Conservation (phyloP, 306 rosid genomes). For the Cucumis hystrix region DNA sequence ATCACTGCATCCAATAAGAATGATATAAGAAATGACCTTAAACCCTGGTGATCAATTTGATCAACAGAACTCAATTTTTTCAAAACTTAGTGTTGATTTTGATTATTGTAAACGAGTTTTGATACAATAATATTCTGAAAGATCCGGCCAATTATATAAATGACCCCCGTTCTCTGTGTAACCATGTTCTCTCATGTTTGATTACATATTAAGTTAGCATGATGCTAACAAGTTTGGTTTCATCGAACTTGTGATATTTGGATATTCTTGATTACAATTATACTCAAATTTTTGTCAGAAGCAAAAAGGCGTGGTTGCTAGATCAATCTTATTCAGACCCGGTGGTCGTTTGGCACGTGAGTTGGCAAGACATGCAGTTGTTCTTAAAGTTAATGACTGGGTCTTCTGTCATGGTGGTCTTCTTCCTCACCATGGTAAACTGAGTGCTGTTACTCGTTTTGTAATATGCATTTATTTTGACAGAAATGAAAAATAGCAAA, state of each 20-base stretch:
- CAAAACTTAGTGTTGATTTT: neutral
- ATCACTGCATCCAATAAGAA: neutral
- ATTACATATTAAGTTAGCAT: neutral
- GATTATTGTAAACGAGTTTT: neutral
- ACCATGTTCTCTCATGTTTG: neutral
- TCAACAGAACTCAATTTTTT: neutral
- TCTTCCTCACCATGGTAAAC: constrained; percentile 94
- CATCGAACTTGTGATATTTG: neutral
- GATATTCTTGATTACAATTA: constrained; percentile 26
- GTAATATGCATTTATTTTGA: neutral
- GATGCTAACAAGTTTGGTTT: neutral
- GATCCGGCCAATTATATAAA: neutral
- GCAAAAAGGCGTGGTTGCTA: constrained; percentile 79
- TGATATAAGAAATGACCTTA: neutral
- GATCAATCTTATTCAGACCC: constrained; percentile 76
- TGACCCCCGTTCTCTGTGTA: neutral
- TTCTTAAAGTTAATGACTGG: constrained; percentile 92
- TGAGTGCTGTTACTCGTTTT: constrained; percentile 5
- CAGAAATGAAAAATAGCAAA: neutral
- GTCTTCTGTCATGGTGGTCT: constrained; percentile 98
- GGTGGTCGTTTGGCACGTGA: constrained; percentile 74
- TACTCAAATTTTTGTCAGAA: constrained; percentile 62
- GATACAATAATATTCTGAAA: neutral
- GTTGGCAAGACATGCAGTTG: constrained; percentile 64
- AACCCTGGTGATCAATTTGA: neutral